phyloP scores from a whole-genome alignment of 2,329 filamentous ascomycete genomes.

The Aspergillus sp. region DNA sequence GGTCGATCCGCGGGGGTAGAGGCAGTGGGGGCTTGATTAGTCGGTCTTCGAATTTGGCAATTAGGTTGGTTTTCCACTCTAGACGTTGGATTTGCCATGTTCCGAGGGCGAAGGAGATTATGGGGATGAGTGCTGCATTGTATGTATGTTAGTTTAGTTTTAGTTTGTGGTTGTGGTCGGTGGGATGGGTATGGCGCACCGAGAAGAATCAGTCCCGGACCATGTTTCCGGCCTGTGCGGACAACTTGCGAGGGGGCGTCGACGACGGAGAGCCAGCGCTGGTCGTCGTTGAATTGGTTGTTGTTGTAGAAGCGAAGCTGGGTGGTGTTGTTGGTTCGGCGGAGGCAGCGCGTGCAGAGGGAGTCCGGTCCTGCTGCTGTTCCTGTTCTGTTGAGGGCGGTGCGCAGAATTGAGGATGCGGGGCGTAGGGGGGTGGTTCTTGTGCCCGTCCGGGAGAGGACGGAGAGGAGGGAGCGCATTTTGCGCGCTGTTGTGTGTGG shows the following conservation, averaged over 20 bases:
- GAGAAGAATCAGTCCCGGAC: constrained; percentile 76
- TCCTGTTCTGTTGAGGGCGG: constrained; percentile 16
- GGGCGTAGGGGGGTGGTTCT: constrained; percentile 19
- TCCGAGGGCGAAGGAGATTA: constrained; percentile 86
- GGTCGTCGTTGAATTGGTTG: constrained; percentile 65
- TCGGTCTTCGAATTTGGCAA: constrained; percentile 90
- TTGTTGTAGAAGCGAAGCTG: constrained; percentile 41
- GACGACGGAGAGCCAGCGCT: constrained; percentile 79
- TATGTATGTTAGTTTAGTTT: constrained; percentile 9
- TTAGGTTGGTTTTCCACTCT: constrained; percentile 88
- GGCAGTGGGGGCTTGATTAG: constrained; percentile 83
- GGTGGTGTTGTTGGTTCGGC: constrained; percentile 28
- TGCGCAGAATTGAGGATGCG: constrained; percentile 22
- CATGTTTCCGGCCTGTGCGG: constrained; percentile 72
- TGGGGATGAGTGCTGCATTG: constrained; percentile 73
- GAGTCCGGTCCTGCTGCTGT: constrained; percentile 25
- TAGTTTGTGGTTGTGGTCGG: background rate
- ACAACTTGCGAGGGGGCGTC: constrained; percentile 83
- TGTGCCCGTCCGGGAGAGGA: constrained; percentile 27
- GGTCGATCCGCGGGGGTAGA: constrained; percentile 79
- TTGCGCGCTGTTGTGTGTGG: background rate
- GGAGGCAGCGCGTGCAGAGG: constrained; percentile 36
- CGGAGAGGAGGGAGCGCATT: constrained; percentile 35
- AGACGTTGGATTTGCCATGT: constrained; percentile 95
- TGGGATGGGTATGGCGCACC: constrained; percentile 48